Evolutionary conservation across 495 filamentous ascomycete genomes (phyloP).

Genomic region (Halenospora varia): DNA sequence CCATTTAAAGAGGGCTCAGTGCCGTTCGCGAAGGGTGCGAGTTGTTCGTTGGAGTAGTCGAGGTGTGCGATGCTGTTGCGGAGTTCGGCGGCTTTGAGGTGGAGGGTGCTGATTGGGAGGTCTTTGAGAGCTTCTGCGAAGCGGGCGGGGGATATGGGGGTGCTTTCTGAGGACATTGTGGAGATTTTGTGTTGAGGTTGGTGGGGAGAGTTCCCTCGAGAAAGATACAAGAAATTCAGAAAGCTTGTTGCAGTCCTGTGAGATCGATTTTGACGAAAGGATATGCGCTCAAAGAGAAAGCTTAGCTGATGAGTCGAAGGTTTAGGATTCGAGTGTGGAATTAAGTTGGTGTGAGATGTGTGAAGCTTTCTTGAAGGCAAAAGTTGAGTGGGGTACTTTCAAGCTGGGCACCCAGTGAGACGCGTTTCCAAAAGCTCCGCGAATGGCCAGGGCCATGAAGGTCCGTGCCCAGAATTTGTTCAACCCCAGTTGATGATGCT

Average conservation of each 20-base stretch:
- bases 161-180: conserved; percentile 16
- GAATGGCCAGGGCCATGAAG: neutral
- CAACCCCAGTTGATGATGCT: neutral
- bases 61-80: conserved; percentile 81
- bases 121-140: conserved; percentile 71
- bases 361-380: neutral
- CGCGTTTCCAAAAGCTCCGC: no score
- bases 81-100: conserved; percentile 77
- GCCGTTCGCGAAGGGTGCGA: conserved; percentile 53
- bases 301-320: no score
- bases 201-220: neutral
- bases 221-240: neutral
- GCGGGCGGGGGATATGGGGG: conserved; percentile 54
- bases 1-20: conserved; percentile 35
- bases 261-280: no score
- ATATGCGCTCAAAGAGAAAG: no score
- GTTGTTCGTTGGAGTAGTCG: conserved; percentile 69
- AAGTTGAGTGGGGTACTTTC: neutral
- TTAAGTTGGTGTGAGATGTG: no score
- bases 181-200: neutral
- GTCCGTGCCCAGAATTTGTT: neutral
- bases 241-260: no score
- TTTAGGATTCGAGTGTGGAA: no score
- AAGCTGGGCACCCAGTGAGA: no score
- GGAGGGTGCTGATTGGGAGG: conserved; percentile 66